Conservation (phyloP, 148 eudicot genomes). For the Dysphania ambrosioides region DNA sequence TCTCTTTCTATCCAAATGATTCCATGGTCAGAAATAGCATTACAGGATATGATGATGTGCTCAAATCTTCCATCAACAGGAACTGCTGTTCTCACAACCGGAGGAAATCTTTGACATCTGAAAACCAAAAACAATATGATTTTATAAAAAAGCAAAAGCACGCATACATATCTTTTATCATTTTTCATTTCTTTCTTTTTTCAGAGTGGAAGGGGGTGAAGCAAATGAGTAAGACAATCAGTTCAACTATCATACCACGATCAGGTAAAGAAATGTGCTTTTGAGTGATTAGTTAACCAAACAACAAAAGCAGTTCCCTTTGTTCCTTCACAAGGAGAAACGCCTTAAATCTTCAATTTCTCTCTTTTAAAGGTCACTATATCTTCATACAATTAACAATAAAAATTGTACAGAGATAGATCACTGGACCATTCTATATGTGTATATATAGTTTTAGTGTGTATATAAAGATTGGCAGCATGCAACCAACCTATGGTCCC, state of each 20-base stretch:
- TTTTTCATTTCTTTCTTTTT: not conserved
- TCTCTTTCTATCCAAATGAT: slow-evolving; percentile 79
- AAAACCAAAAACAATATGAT: slow-evolving; percentile 7
- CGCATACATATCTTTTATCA: not conserved
- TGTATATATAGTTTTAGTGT: not conserved
- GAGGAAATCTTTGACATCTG: slow-evolving; percentile 58
- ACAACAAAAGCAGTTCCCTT: not conserved
- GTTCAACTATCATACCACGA: not conserved
- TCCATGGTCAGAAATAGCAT: slow-evolving; percentile 65
- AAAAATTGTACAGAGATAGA: not conserved
- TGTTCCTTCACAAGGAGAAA: not conserved
- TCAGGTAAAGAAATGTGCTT: not conserved
- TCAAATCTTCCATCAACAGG: slow-evolving; percentile 95
- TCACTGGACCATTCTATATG: not conserved
- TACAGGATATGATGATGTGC: slow-evolving; percentile 80
- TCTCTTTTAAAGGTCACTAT: not conserved
- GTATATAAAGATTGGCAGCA: too few relatives aligned
- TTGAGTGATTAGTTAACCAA: not conserved
- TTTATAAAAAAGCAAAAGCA: not conserved
- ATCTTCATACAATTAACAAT: not conserved
- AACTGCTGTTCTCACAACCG: slow-evolving; percentile 81
- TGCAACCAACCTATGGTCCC: too few relatives aligned
- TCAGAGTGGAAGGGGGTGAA: not conserved
- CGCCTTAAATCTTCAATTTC: not conserved
- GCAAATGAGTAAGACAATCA: not conserved